phyloP scores from a whole-genome alignment of 2,329 filamentous ascomycete species.

The Lomentospora prolificans region DNA sequence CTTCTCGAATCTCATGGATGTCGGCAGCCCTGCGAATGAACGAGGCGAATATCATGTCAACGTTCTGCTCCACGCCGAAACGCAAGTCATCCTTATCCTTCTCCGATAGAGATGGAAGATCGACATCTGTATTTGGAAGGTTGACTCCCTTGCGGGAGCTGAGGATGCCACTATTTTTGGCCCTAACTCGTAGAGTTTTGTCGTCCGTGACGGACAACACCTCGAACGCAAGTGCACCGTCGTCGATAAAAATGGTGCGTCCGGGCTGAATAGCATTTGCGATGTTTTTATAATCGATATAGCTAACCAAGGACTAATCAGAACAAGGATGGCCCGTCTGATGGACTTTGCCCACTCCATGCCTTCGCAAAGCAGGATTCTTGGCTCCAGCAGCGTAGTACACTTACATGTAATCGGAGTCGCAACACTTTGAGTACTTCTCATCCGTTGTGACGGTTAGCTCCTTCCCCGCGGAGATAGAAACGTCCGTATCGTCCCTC shows the following conservation, averaged over 20 bases:
- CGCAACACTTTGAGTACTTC: conserved; percentile 1
- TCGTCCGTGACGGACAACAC: conserved; percentile 81
- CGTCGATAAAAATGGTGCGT: conserved; percentile 95
- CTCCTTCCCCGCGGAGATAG: background rate
- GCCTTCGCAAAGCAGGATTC: no score
- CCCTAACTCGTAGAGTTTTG: conserved; percentile 75
- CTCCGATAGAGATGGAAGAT: conserved; percentile 81
- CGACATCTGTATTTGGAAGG: conserved; percentile 84
- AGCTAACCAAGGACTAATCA: no score
- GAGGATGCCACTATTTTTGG: conserved; percentile 86
- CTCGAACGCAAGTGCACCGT: conserved; percentile 94
- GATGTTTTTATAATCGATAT: conserved; percentile 99
- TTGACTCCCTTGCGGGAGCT: conserved; percentile 92
- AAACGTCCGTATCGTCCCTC: conserved; percentile 70
- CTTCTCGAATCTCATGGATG: conserved; percentile 73
- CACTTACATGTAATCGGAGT: conserved; percentile 5
- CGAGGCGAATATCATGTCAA: conserved; percentile 90
- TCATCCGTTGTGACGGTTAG: conserved; percentile 3
- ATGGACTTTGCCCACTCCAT: no score
- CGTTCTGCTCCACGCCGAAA: conserved; percentile 87
- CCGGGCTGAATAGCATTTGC: conserved; percentile 91
- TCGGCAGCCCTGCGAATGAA: conserved; percentile 83
- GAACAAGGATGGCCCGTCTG: no score
- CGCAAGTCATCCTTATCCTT: conserved; percentile 80
- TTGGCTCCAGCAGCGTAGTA: no score